Conservation (phyloP, 169 alveolate species). For the Cryptosporidium viatorum region DNA sequence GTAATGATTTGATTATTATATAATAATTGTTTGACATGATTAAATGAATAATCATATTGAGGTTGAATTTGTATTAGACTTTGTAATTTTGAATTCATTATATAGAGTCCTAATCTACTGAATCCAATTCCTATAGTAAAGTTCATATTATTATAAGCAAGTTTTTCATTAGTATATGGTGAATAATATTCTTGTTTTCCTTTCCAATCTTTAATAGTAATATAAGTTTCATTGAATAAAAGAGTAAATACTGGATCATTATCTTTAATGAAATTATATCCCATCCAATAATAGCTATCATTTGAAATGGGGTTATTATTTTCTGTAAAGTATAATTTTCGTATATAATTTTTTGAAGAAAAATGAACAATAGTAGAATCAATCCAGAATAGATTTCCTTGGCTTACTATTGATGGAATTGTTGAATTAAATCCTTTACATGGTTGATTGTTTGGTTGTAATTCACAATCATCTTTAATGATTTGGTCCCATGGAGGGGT, state of each 20-base stretch:
- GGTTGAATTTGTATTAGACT: slow-evolving; percentile 56
- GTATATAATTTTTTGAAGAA: not conserved
- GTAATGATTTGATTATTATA: slow-evolving; percentile 4
- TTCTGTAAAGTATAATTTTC: slow-evolving; percentile 50
- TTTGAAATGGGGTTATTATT: slow-evolving; percentile 42
- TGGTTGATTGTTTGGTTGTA: not conserved
- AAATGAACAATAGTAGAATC: not conserved
- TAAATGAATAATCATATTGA: slow-evolving; percentile 43
- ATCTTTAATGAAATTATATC: slow-evolving; percentile 23
- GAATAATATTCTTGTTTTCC: slow-evolving; percentile 33
- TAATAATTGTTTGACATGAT: slow-evolving; percentile 16
- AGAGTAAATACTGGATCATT: slow-evolving; percentile 10
- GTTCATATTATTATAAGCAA: slow-evolving; percentile 29
- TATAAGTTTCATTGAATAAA: slow-evolving; percentile 36
- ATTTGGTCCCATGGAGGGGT: slow-evolving; percentile 38
- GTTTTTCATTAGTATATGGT: slow-evolving; percentile 43
- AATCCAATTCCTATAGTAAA: slow-evolving; percentile 15
- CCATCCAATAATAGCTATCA: slow-evolving; percentile 59
- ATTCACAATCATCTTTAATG: not conserved
- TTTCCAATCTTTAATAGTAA: slow-evolving; percentile 57
- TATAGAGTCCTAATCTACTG: slow-evolving; percentile 47
- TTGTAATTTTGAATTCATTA: slow-evolving; percentile 21
- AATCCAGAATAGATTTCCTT: slow-evolving; percentile 6
- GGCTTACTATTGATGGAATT: not conserved
- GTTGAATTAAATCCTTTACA: slow-evolving; percentile 7